phyloP scores from a whole-genome alignment of 352 stramenopile species.

The Phytopythium aichiense region DNA sequence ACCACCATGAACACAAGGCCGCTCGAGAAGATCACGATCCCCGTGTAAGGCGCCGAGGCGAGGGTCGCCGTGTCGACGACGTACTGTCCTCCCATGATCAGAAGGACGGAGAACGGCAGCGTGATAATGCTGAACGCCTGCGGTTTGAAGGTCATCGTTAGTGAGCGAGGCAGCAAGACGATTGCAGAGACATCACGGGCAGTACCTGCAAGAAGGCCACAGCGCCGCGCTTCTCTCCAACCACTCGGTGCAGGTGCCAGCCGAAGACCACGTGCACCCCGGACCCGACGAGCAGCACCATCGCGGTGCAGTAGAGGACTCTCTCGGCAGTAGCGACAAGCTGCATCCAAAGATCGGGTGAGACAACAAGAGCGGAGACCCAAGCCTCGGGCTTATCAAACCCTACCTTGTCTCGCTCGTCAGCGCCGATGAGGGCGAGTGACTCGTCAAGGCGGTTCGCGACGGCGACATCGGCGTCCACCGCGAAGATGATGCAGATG shows the following conservation, averaged over 20 bases:
- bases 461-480: constrained; percentile 37
- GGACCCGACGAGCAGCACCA: constrained; percentile 32
- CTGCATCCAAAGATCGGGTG: constrained; percentile 13
- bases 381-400: neutral
- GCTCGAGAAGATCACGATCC: constrained; percentile 59
- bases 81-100: constrained; percentile 69
- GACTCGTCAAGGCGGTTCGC: constrained; percentile 50
- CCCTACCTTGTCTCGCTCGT: constrained; percentile 37
- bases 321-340: constrained; percentile 35
- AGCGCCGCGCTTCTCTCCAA: constrained; percentile 49
- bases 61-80: constrained; percentile 65
- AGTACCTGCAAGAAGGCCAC: constrained; percentile 60
- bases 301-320: constrained; percentile 31
- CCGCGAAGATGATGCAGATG: constrained; percentile 50
- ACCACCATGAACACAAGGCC: constrained; percentile 52
- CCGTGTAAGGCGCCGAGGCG: constrained; percentile 61
- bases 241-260: constrained; percentile 35
- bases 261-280: constrained; percentile 32
- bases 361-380: neutral
- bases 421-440: constrained; percentile 22
- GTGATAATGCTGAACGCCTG: constrained; percentile 66
- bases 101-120: constrained; percentile 60
- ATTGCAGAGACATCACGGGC: neutral
- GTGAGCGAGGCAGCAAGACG: neutral
- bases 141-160: neutral